Evolutionary conservation across 345 rosid species (phyloP), one percentile per base, ranked within the genome.

Genomic region (sweet orange (Citrus sinensis)): DNA sequence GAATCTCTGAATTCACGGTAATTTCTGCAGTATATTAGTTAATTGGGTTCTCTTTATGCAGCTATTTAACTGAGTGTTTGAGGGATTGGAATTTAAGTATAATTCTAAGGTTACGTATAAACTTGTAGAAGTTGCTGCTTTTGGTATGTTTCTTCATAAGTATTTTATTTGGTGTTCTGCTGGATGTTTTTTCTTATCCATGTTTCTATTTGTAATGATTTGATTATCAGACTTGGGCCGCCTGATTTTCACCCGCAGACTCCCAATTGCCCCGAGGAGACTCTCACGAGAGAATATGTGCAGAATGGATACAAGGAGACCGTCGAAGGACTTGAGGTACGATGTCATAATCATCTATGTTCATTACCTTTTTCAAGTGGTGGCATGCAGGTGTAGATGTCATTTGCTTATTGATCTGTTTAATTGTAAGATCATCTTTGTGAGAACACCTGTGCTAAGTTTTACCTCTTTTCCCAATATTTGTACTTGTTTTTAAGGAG

Each of bases 291-390:
- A 77, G 98, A 94, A 70, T 92, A 93, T 87, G 92, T 92, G 73
- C 92, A 81, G 73, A 76, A 49, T 80, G 99, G 99, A 73, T 97
- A 97, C 86, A 94, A 84, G 88, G 99, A 97, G 86, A 91, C 94
- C 59, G 89, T 94, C 85, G 99, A 92, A 83, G 97, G 97, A 71
- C 92, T 97, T 88, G 98, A 97, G 98, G 99, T 97, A 81, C 71
- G 63, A 30, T 76, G 67, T 79, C 79, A 10, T 56, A 70, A 80
- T n/a, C 49, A 65, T 37, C 63, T 9, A 39, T 32, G 17, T 24
- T 59, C 64, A 2, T 60, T 46, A 19, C 10, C 2, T 8, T 42
- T 42, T 64, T 40, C 19, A 25, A 58, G 67, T 25, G 10, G 29
- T 37, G 39, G 61, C 58, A 42, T 60, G 9, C 17, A 29, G 62